Evolutionary conservation across 345 rosid genomes (phyloP), one percentile per base, ranked within the genome.

Genomic region (Syzygium oleosum): DNA sequence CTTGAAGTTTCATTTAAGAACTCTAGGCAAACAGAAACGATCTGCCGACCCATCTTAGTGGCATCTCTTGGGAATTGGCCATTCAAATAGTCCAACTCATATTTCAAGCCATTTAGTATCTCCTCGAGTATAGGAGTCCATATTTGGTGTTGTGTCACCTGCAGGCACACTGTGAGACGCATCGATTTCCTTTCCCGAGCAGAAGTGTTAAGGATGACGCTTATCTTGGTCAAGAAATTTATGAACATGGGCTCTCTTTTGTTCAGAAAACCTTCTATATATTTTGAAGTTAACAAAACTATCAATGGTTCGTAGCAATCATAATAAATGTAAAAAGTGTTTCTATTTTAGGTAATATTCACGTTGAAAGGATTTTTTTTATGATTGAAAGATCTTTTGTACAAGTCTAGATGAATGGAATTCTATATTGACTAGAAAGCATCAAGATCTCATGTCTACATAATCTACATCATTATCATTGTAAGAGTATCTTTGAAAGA

Each of bases 71-170:
- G 89, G 86, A 83, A 89, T 23, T 87, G 87, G 86, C 86, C 78
- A 84, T 90, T 88, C 87, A 91, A 87, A 78, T 89, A 89, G 87
- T 90, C 93, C 88, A 95, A 87, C 87, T 95, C 95, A 29, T 61
- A 88, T 86, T 93, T 94, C 84, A 96, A 91, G 29, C 87, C 91
- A 53, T 91, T 93, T 27, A 96, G 85, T 85, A 94, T 78, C 93
- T 94, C 94, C 91, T 91, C 88, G 51, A 94, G 93, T 2, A 93
- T 90, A 41, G 95, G 94, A 55, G 89, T 89, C 97, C 96, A 96
- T 88, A 95, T 95, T 85, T 93, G 93, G 87, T 92, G 90, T 87
- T 93, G 92, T 16, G 98, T 95, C n/a, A 96, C 96, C 92, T 95
- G 98, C 9, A 94, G 92, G 88, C 95, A 92, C 11, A 96, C 88